Conservation (phyloP, 2,329 filamentous ascomycete genomes). For the Colletotrichum melonis region DNA sequence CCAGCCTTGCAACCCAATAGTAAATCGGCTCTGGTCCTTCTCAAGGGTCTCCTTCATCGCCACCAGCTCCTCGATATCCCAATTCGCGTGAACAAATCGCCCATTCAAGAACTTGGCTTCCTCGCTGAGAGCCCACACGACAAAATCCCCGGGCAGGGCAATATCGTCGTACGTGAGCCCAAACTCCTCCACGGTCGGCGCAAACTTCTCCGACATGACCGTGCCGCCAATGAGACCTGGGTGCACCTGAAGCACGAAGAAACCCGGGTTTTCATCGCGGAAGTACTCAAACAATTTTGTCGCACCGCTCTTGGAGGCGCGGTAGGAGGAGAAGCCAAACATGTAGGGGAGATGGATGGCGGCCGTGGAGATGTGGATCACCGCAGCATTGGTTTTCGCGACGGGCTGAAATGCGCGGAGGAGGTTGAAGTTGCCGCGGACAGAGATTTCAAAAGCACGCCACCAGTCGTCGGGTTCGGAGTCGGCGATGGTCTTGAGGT, state of each 20-base stretch:
- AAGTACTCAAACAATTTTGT: conserved; percentile 55
- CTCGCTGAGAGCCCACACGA: conserved; percentile 54
- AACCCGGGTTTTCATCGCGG: conserved; percentile 49
- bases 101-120: conserved; percentile 59
- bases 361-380: conserved; percentile 40
- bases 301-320: conserved; percentile 54
- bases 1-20: conserved; percentile 33
- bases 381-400: conserved; percentile 33
- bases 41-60: conserved; percentile 26
- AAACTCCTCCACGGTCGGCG: neutral
- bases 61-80: conserved; percentile 63
- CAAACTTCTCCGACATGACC: conserved; percentile 29
- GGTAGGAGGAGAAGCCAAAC: conserved; percentile 49
- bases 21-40: conserved; percentile 23
- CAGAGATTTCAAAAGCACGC: conserved; percentile 55
- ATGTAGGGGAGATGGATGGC: conserved; percentile 40
- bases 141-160: conserved; percentile 49
- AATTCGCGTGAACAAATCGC: conserved; percentile 60
- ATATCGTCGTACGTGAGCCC: conserved; percentile 14
- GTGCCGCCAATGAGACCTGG: conserved; percentile 41
- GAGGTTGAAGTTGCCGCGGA: conserved; percentile 59
- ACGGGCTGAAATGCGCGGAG: conserved; percentile 59
- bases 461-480: conserved; percentile 40
- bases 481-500: conserved; percentile 33
- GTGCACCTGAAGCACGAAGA: conserved; percentile 55